Conservation (phyloP, 495 filamentous ascomycete genomes). For the Penicillium paradoxum region DNA sequence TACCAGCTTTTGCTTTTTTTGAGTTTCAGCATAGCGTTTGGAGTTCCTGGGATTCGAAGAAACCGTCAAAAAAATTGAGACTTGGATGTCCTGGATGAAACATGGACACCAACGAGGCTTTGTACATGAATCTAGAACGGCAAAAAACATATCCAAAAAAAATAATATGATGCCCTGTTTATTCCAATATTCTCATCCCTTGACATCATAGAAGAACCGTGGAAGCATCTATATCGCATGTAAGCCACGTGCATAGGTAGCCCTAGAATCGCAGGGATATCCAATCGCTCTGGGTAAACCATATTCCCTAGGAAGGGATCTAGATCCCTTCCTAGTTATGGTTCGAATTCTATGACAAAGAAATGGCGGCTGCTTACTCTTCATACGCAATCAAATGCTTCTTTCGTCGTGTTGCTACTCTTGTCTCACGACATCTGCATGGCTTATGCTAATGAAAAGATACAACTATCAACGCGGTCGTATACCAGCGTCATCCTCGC, state of each 20-base stretch:
- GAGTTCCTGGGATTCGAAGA: constrained; percentile 28
- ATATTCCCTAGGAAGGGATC: too few relatives aligned
- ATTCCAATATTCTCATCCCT: background rate
- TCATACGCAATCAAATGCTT: too few relatives aligned
- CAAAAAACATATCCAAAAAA: constrained; percentile 10
- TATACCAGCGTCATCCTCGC: too few relatives aligned
- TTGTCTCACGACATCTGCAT: too few relatives aligned
- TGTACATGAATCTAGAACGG: constrained; percentile 24
- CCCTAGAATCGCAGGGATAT: too few relatives aligned
- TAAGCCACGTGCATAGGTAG: constrained; percentile 8
- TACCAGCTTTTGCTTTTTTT: constrained; percentile 16
- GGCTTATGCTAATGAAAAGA: too few relatives aligned
- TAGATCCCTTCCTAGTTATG: too few relatives aligned
- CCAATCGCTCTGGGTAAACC: too few relatives aligned
- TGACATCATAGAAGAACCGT: background rate
- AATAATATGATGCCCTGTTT: constrained; percentile 17
- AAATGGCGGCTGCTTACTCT: too few relatives aligned
- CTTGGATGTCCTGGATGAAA: constrained; percentile 6
- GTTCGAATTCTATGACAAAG: too few relatives aligned
- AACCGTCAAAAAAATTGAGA: constrained; percentile 14
- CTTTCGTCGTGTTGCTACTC: too few relatives aligned
- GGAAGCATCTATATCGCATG: constrained; percentile 3
- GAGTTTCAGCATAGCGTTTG: constrained; percentile 44
- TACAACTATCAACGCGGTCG: too few relatives aligned
- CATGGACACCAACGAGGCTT: constrained; percentile 1